Evolutionary conservation across 352 stramenopile species (phyloP).

Genomic region (Globisporangium mamillatum): DNA sequence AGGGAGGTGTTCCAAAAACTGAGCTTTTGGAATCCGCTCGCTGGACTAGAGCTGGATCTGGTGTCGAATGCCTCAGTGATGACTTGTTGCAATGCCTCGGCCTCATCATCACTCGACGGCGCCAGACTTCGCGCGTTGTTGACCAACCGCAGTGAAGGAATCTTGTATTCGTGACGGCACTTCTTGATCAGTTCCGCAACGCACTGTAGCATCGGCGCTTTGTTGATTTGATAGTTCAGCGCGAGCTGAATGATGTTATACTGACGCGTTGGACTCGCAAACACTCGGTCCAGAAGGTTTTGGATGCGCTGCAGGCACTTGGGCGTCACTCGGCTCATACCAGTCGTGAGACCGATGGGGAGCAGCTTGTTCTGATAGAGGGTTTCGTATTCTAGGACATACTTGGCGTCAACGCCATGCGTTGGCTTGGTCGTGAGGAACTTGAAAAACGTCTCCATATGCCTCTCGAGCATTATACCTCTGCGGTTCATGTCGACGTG

Average conservation of each 20-base stretch:
- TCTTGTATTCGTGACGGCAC: too few species aligned
- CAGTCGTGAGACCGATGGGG: neutral
- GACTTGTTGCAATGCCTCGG: neutral
- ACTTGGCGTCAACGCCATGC: neutral
- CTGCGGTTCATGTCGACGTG: neutral
- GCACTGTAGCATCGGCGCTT: too few species aligned
- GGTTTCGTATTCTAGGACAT: neutral
- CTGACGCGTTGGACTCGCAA: neutral
- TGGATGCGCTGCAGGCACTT: neutral
- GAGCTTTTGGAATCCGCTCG: neutral
- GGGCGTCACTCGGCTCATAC: neutral
- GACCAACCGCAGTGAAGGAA: too few species aligned
- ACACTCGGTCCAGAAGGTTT: constrained; percentile 1
- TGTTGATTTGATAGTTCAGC: neutral
- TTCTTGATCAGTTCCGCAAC: too few species aligned
- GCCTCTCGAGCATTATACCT: neutral
- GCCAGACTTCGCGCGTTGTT: too few species aligned
- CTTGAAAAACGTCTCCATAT: neutral
- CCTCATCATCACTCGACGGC: neutral
- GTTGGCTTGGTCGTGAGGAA: neutral
- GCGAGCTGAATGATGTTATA: neutral
- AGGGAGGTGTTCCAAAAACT: neutral
- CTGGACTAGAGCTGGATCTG: neutral
- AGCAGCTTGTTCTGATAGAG: neutral
- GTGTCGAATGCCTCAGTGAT: neutral